These are phyloP conservation scores for Crucibulum parvulum DNA, from an alignment of 1,284 basidiomycete genomes.

Conservation along the genomic window DNA sequence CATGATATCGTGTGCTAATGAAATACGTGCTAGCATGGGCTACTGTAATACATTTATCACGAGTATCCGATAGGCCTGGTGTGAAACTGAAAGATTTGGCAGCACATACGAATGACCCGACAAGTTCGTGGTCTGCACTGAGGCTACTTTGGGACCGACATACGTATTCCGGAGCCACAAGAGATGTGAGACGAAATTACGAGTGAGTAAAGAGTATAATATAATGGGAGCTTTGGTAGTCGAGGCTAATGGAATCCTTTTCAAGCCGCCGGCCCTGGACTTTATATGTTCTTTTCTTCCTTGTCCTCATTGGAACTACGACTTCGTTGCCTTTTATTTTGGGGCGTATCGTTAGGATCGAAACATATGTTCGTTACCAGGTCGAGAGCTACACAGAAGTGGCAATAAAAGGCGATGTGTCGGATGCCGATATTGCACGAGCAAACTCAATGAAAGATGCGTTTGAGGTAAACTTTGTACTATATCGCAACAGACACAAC, in stretches of 20 bases:
- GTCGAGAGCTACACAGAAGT: conserved; percentile 33
- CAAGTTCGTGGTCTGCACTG: conserved; percentile 31
- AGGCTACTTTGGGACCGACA: conserved; percentile 37
- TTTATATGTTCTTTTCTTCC: conserved; percentile 37
- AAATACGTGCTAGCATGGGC: conserved; percentile 42
- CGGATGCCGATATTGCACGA: conserved; percentile 17
- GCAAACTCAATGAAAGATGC: conserved; percentile 6
- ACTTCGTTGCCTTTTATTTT: conserved; percentile 37
- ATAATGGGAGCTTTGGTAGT: background rate
- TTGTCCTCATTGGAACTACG: conserved; percentile 30
- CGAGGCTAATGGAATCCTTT: background rate
- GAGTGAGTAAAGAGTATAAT: conserved; percentile 34
- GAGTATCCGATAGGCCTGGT: conserved; percentile 32
- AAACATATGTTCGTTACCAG: conserved; percentile 38
- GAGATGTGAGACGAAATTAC: conserved; percentile 32
- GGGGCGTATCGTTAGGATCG: conserved; percentile 40
- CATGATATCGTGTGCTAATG: background rate
- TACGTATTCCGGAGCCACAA: conserved; percentile 34
- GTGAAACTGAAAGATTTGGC: conserved; percentile 41
- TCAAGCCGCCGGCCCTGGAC: conserved; percentile 41
- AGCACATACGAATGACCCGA: conserved; percentile 30
- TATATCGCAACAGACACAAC: background rate
- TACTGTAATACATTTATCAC: conserved; percentile 48
- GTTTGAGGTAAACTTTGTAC: conserved; percentile 9
- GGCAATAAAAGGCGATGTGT: conserved; percentile 33